Base-by-base conservation (phyloP, 495 filamentous ascomycete genomes). In the Xylaria curta region DNA sequence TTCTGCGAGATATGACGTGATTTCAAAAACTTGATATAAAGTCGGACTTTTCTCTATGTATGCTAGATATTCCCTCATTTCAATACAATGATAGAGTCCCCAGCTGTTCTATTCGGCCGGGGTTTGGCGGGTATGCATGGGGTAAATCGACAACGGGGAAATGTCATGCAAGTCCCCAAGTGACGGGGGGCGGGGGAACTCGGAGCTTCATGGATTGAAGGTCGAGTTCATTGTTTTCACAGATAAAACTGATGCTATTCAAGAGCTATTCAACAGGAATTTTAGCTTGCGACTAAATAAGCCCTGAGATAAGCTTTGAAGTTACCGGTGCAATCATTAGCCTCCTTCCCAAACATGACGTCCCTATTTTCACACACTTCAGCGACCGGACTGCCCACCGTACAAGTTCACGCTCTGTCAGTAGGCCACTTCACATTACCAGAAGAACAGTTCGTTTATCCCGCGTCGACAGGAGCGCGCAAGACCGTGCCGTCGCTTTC, bases 371-470 rank as follows among this genome's bases (percentile, higher is more conserved):
- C n/a, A 26, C 26, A 44, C 4, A 62, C 19, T 17, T 26, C 9
- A 44, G n/a, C 13, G 12, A 5, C n/a, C 4, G 38, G 60, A 4
- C 38, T 62, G 0, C 81, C 79, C 7, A 88, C 78, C 8, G 84
- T 87, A 13, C 78, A 84, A 36, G 79, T 85, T 10, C 80, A 74
- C 15, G 87, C 85, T 2, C 85, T 87, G 1, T 87, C 76, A 1
- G 81, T 77, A 24, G 82, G 81, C 15, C 74, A 76, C 46, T 79
- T 85, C 58, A 78, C 80, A 1, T 76, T 84, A 21, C 83, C 82
- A 1, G 82, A 84, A 58, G 73, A 80, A 21, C 75, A 80, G n/a
- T 85, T 84, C 62, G 75, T 84, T 1, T 59, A 73, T n/a, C 81
- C 81, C 1, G 71, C 74, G 1, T 62, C 74, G 1, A 61, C 58